Evolutionary conservation across 805 yeast genomes (phyloP), one percentile per base, ranked within the genome.

Genomic region (Ogataea nitratoaversa): DNA sequence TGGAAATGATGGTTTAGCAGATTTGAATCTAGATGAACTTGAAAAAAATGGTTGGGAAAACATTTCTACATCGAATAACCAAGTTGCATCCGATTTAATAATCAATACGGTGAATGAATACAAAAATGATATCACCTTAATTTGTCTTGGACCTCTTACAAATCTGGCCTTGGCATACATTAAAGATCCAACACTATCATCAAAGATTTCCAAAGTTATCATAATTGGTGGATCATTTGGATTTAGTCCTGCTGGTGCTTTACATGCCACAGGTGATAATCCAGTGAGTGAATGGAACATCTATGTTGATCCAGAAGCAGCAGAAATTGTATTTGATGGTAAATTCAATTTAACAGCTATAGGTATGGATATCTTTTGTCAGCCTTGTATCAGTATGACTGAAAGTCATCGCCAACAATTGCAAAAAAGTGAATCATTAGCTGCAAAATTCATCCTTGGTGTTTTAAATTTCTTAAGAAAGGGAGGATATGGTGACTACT

Each of bases 191-290:
- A 36, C 36, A 29, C 40, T 55, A 30, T 46, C 54, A 4, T 30
- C 35, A 8, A 54, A 54, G 23, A 35, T 54, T n/a, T 33, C 31
- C 14, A 46, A 50, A 33, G 56, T 55, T 23, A 46, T 53, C 31
- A 52, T 52, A 24, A 53, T 53, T 33, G 59, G 57, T 17, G 59
- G 58, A 7, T 50, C 57, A 11, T 55, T 47, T 39, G 59, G 59
- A 8, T 55, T 55, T 36, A 42, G 47, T 22, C 49, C 47, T 7
- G 46, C 45, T 14, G 59, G 46, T 30, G 50, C 49, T 7, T 38
- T 53, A 17, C 56, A 53, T 37, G 59, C 58, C n/a, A 55, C 59
- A 4, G 59, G 59, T 16, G 58, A 52, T 36, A 55, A 55, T 36
- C 59, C 58, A 2, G 56, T 53, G 5, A 48, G 53, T 41, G 58